Evolutionary conservation across 2,329 filamentous ascomycete genomes (phyloP).

Genomic region (Hypoxylon sp.): DNA sequence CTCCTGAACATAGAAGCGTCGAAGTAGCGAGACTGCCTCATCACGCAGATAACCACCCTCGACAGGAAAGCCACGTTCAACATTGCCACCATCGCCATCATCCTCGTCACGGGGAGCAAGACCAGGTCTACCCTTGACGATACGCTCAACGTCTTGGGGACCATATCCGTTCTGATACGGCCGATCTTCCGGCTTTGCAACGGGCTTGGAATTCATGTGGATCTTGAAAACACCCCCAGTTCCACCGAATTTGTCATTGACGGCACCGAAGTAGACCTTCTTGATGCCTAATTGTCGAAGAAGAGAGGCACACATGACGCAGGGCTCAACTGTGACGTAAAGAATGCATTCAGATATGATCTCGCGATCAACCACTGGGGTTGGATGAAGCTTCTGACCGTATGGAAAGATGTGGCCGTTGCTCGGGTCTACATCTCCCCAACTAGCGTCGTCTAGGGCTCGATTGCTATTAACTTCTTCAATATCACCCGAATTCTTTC

Average conservation of each 20-base stretch:
- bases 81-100: slow-evolving; percentile 72
- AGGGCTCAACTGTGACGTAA: slow-evolving; percentile 98
- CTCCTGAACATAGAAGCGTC: slow-evolving; percentile 97
- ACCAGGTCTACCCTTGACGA: slow-evolving; percentile 59
- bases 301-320: slow-evolving; percentile 97
- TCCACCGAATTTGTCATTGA: slow-evolving; percentile 97
- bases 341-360: slow-evolving; percentile 81
- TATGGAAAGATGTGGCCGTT: slow-evolving; percentile 73
- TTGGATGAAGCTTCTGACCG: slow-evolving; percentile 70
- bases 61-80: slow-evolving; percentile 85
- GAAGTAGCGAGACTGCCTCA: slow-evolving; percentile 91
- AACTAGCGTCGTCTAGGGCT: slow-evolving; percentile 59
- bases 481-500: slow-evolving; percentile 53
- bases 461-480: slow-evolving; percentile 46
- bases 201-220: slow-evolving; percentile 73
- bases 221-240: slow-evolving; percentile 94
- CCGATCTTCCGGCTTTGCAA: slow-evolving; percentile 48
- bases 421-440: slow-evolving; percentile 67
- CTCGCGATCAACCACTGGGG: slow-evolving; percentile 72
- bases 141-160: slow-evolving; percentile 48
- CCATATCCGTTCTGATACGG: slow-evolving; percentile 55
- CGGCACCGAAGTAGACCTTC: slow-evolving; percentile 93
- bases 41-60: slow-evolving; percentile 90
- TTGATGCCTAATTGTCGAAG: slow-evolving; percentile 89
- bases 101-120: slow-evolving; percentile 56